phyloP scores from a whole-genome alignment of 139 green algal genomes.

The Limnomonas spitsbergensis region DNA sequence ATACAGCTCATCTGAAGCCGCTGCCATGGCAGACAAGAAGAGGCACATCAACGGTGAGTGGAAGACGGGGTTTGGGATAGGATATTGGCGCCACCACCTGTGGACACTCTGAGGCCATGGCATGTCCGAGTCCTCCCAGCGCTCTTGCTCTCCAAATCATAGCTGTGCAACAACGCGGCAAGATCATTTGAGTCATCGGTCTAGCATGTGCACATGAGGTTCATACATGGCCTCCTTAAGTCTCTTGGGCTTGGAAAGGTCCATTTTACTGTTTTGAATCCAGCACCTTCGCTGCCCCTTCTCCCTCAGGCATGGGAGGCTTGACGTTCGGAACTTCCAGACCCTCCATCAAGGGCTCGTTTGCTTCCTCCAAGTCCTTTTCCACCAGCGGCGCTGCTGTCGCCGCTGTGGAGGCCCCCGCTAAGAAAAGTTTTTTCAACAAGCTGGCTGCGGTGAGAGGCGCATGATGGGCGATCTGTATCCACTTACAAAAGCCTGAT shows the following conservation, averaged over 20 bases:
- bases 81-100: too few relatives aligned
- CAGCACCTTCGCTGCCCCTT: too few relatives aligned
- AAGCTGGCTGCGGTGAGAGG: slow-evolving; percentile 19
- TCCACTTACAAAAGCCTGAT: neutral
- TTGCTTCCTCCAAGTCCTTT: slow-evolving; percentile 9
- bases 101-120: too few relatives aligned
- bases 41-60: slow-evolving; percentile 31
- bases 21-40: slow-evolving; percentile 39
- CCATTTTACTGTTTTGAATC: too few relatives aligned
- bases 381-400: slow-evolving; percentile 3
- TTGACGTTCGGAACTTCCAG: slow-evolving; percentile 12
- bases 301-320: slow-evolving; percentile 22
- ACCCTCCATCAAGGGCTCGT: slow-evolving; percentile 14
- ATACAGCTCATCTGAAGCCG: slow-evolving; percentile 23
- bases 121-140: too few relatives aligned
- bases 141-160: too few relatives aligned
- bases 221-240: too few relatives aligned
- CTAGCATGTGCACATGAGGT: too few relatives aligned
- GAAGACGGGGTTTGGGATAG: too few relatives aligned
- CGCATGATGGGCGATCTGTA: slow-evolving; percentile 11
- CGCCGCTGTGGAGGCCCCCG: slow-evolving; percentile 3
- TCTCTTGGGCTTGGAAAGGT: too few relatives aligned
- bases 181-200: too few relatives aligned
- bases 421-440: slow-evolving; percentile 21
- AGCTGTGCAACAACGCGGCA: too few relatives aligned